Percentiles rank a stretch among this genome's conserved stretches.
phyloP scores from a whole-genome alignment of 345 rosid genomes.

The Gossypium sturtianum region DNA sequence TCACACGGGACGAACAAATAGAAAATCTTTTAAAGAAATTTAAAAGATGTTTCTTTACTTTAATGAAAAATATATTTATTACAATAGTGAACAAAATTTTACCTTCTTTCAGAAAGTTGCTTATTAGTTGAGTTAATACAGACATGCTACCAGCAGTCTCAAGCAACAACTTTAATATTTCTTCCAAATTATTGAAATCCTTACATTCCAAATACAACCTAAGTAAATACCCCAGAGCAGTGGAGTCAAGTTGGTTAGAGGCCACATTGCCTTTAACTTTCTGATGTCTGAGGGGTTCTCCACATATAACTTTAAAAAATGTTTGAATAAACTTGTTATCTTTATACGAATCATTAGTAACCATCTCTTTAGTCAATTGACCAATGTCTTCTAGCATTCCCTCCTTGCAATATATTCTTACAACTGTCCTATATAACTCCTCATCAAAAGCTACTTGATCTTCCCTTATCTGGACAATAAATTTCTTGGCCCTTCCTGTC shows the following conservation, averaged over 20 bases:
- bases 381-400: slow-evolving; percentile 56
- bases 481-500: slow-evolving; percentile 49
- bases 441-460: slow-evolving; percentile 48
- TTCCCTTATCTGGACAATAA: slow-evolving; percentile 46
- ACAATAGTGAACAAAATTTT: neutral
- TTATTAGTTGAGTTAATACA: slow-evolving; percentile 41
- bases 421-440: slow-evolving; percentile 50
- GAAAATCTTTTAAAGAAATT: neutral
- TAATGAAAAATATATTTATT: neutral
- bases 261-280: slow-evolving; percentile 21
- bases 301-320: slow-evolving; percentile 33
- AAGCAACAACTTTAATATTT: slow-evolving; percentile 46
- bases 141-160: slow-evolving; percentile 42
- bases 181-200: slow-evolving; percentile 28
- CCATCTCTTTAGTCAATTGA: slow-evolving; percentile 45
- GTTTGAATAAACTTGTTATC: slow-evolving; percentile 54
- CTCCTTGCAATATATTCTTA: slow-evolving; percentile 50
- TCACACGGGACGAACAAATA: neutral
- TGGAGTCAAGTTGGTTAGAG: slow-evolving; percentile 31
- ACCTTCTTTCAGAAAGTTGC: slow-evolving; percentile 57
- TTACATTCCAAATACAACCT: slow-evolving; percentile 37
- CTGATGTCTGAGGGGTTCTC: slow-evolving; percentile 17
- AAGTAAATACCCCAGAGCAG: slow-evolving; percentile 55
- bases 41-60: neutral
- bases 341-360: slow-evolving; percentile 26